Percentiles rank a stretch among this genome's conserved stretches.
phyloP scores from a whole-genome alignment of 2,329 filamentous ascomycete genomes.

The Thelonectria olida region DNA sequence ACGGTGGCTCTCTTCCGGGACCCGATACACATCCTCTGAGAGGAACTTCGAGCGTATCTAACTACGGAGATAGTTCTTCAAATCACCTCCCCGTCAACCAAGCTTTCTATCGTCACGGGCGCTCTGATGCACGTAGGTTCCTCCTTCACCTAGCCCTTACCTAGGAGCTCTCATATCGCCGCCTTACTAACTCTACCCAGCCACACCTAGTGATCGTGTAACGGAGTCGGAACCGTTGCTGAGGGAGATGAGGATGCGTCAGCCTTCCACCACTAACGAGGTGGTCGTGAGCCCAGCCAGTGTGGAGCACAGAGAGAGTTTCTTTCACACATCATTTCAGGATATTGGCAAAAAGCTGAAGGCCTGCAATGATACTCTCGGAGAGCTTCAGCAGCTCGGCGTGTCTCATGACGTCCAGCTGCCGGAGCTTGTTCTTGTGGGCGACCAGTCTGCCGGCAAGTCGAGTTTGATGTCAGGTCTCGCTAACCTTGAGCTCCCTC shows the following conservation, averaged over 20 bases:
- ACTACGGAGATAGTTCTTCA: slow-evolving; percentile 29
- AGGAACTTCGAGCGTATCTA: slow-evolving; percentile 29
- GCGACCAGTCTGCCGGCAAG: slow-evolving; percentile 88
- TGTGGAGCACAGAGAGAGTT: slow-evolving; percentile 45
- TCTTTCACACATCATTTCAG: slow-evolving; percentile 54
- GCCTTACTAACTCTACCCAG: slow-evolving; percentile 33
- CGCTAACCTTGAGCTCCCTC: slow-evolving; percentile 75
- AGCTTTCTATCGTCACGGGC: slow-evolving; percentile 39
- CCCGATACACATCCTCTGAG: slow-evolving; percentile 20
- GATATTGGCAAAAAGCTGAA: slow-evolving; percentile 72
- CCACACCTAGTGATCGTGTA: slow-evolving; percentile 48
- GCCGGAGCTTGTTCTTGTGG: slow-evolving; percentile 83
- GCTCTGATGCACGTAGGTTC: slow-evolving; percentile 53
- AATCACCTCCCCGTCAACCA: slow-evolving; percentile 25
- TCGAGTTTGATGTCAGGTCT: slow-evolving; percentile 74
- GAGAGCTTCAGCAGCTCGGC: slow-evolving; percentile 75
- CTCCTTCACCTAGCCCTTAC: not conserved
- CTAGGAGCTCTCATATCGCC: not conserved
- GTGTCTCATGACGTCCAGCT: slow-evolving; percentile 76
- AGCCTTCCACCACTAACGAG: slow-evolving; percentile 5
- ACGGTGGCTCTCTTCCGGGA: slow-evolving; percentile 20
- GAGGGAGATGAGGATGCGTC: slow-evolving; percentile 47
- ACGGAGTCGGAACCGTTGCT: slow-evolving; percentile 50
- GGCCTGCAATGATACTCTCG: slow-evolving; percentile 71
- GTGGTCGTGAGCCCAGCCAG: slow-evolving; percentile 34